Conservation (phyloP, 495 filamentous ascomycete genomes). For the Bombardia bombarda region DNA sequence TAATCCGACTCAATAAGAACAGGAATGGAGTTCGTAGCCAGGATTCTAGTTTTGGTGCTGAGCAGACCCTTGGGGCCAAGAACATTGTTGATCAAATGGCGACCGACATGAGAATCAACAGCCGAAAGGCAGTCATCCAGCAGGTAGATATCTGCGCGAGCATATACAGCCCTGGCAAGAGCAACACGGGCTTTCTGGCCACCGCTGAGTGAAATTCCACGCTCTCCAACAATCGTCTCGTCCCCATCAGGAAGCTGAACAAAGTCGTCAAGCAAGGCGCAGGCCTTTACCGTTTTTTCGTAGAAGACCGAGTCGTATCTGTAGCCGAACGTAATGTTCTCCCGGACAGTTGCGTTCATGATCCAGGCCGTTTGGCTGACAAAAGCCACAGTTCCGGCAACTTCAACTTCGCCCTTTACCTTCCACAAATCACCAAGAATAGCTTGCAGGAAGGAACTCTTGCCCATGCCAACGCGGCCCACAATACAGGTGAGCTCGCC, state of each 20-base stretch:
- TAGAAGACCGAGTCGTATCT: constrained; percentile 94
- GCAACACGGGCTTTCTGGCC: constrained; percentile 94
- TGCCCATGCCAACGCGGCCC: constrained; percentile 89
- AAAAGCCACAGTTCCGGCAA: constrained; percentile 79
- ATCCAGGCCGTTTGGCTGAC: constrained; percentile 92
- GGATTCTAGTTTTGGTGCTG: constrained; percentile 76
- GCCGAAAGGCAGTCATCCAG: constrained; percentile 92
- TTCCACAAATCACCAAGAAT: constrained; percentile 91
- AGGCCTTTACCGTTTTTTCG: constrained; percentile 86
- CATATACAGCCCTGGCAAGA: constrained; percentile 94
- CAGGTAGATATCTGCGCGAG: constrained; percentile 92
- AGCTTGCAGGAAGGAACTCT: constrained; percentile 83
- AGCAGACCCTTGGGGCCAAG: constrained; percentile 80
- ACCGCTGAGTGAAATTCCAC: constrained; percentile 93
- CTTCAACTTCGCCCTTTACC: constrained; percentile 69
- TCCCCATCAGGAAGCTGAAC: constrained; percentile 90
- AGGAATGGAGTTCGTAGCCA: constrained; percentile 94
- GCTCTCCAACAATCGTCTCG: constrained; percentile 92
- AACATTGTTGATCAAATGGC: constrained; percentile 90
- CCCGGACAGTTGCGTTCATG: constrained; percentile 93
- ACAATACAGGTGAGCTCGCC: constrained; percentile 90
- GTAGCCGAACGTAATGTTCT: constrained; percentile 97
- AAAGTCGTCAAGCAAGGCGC: constrained; percentile 88
- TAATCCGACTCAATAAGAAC: constrained; percentile 78
- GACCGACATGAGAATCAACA: constrained; percentile 94